These are phyloP conservation scores for Massariosphaeria phaeospora DNA, from an alignment of 495 filamentous ascomycete species.

Conservation along the genomic window DNA sequence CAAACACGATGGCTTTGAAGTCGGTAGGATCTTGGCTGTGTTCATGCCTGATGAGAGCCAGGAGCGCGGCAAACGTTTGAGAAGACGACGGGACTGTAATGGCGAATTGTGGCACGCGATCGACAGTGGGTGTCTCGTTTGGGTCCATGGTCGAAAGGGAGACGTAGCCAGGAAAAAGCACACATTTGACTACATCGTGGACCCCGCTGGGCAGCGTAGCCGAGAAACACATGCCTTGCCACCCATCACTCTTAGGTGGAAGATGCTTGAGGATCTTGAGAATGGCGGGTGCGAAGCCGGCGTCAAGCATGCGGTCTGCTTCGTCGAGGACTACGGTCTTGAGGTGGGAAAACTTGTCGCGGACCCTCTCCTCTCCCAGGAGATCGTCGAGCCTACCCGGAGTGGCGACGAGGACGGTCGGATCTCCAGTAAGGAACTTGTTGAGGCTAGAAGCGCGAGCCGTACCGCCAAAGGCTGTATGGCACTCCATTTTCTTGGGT, in stretches of 20 bases:
- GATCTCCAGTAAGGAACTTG: slow-evolving; percentile 48
- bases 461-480: slow-evolving; percentile 53
- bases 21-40: slow-evolving; percentile 37
- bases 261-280: slow-evolving; percentile 55
- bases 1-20: slow-evolving; percentile 66
- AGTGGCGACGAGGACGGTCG: slow-evolving; percentile 57
- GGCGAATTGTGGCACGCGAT: slow-evolving; percentile 57
- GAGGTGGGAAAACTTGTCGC: slow-evolving; percentile 46
- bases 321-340: slow-evolving; percentile 62
- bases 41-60: slow-evolving; percentile 25
- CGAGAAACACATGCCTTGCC: slow-evolving; percentile 70
- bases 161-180: slow-evolving; percentile 53
- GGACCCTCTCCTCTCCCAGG: slow-evolving; percentile 46
- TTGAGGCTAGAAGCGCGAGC: slow-evolving; percentile 44
- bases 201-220: slow-evolving; percentile 63
- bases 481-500: slow-evolving; percentile 43
- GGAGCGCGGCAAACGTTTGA: slow-evolving; percentile 51
- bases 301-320: slow-evolving; percentile 63
- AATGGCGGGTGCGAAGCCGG: slow-evolving; percentile 56
- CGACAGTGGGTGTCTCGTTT: slow-evolving; percentile 57
- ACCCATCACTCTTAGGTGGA: slow-evolving; percentile 51
- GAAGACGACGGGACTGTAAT: slow-evolving; percentile 48
- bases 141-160: slow-evolving; percentile 58
- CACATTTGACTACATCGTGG: slow-evolving; percentile 54
- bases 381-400: slow-evolving; percentile 62